Conservation (phyloP, 306 rosid genomes). For the Trifolium subterraneum region DNA sequence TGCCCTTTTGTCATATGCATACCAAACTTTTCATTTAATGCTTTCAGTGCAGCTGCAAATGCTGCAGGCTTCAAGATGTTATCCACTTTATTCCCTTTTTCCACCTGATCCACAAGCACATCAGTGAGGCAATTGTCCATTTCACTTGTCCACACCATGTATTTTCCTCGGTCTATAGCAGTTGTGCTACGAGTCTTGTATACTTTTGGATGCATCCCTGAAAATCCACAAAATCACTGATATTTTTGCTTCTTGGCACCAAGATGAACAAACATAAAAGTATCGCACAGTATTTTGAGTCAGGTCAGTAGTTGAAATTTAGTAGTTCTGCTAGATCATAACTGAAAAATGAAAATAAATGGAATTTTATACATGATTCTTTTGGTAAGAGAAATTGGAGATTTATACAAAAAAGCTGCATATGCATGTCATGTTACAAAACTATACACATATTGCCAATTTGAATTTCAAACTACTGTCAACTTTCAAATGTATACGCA, state of each 20-base stretch:
- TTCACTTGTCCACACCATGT: slow-evolving; percentile 58
- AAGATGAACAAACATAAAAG: slow-evolving; percentile 28
- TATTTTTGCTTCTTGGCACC: slow-evolving; percentile 29
- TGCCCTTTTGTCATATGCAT: slow-evolving; percentile 55
- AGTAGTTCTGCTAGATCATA: not conserved
- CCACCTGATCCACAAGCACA: slow-evolving; percentile 59
- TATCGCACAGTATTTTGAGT: slow-evolving; percentile 9
- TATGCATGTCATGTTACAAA: not conserved
- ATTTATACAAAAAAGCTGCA: not conserved
- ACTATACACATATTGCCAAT: not conserved
- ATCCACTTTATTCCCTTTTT: slow-evolving; percentile 58
- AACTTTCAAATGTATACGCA: too few species aligned
- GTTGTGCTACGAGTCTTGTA: slow-evolving; percentile 51
- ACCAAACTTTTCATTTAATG: slow-evolving; percentile 51
- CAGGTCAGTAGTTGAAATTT: not conserved
- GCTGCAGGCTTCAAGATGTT: slow-evolving; percentile 60
- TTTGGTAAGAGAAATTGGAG: slow-evolving; percentile 5
- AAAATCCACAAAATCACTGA: slow-evolving; percentile 36
- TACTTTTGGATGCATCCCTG: slow-evolving; percentile 51
- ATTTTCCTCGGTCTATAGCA: slow-evolving; percentile 53
- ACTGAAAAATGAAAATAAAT: slow-evolving; percentile 23
- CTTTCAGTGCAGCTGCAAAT: slow-evolving; percentile 54
- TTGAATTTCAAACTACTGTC: not conserved
- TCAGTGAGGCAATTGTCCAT: slow-evolving; percentile 60
- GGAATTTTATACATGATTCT: not conserved